Base-by-base conservation (phyloP, 441 rosid genomes). In the Pelargonium citronellum region DNA sequence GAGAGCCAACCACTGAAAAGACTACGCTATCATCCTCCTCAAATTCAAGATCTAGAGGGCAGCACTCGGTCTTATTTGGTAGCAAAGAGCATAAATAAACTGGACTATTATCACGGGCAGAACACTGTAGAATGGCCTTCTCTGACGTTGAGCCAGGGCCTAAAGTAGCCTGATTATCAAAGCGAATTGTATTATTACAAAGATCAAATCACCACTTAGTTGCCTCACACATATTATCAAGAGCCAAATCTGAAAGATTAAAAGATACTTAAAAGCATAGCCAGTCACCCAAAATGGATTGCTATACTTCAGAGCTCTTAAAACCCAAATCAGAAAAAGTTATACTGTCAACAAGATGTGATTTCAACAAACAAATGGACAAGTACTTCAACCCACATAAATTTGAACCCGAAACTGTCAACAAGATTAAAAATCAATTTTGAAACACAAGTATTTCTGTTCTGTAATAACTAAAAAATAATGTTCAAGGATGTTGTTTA, bases 11-110 rank as follows among this genome's bases (percentile, higher is more conserved):
- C 34, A 90, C 95, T 0, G 89, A 87, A 81, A 95, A 92, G 19
- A 85, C 81, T 20, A 92, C 91, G 0, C 78, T 16, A 74, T 89
- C 97, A 62, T 76, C 79, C 1, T 81, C 82, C 62, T 88, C 82
- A 69, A 95, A 87, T 67, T 87, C 92, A 68, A 90, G 99, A 79
- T 87, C 85, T 82, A 95, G 72, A 49, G 88, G 67, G 68, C 96
- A 95, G 20, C 83, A 89, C 68, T 95, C 99, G 7, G 10, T 76
- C 75, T 73, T 85, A 76, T 87, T 79, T 0, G 97, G 96, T 69
- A 89, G 71, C 83, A 95, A 79, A 24, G 97, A 83, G 69, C 99
- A 95, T 77, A 95, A 75, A 83, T 75, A 84, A 74, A 95, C 64
- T 0, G 97, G 89, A 44, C 68, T 64, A 75, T 79, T 86, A 66